Evolutionary conservation across 495 filamentous ascomycete species (phyloP).

Genomic region (Lasiosphaeria miniovina): DNA sequence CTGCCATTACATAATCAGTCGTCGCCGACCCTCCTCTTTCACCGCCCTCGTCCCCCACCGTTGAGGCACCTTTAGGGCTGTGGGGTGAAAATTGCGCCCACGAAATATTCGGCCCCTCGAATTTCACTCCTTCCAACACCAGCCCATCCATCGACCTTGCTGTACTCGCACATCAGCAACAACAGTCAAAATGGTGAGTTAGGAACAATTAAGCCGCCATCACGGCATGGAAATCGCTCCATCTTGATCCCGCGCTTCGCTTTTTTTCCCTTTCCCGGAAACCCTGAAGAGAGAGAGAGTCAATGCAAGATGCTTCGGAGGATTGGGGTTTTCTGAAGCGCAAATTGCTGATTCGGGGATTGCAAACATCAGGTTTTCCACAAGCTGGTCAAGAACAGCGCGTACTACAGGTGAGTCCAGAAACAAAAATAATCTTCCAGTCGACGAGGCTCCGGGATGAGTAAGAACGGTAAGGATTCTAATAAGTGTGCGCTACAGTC

Average conservation of each 20-base stretch:
- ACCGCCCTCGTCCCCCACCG: conserved; percentile 25
- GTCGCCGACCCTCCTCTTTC: conserved; percentile 18
- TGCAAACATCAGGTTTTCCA: conserved; percentile 71
- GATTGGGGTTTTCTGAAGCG: conserved; percentile 73
- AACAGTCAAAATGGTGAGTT: conserved; percentile 62
- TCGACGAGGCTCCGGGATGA: background rate
- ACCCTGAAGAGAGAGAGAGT: conserved; percentile 50
- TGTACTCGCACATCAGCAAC: conserved; percentile 33
- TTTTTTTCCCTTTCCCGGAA: background rate
- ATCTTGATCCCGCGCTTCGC: background rate
- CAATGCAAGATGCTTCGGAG: conserved; percentile 97
- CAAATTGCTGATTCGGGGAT: conserved; percentile 94
- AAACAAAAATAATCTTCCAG: background rate
- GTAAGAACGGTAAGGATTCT: conserved; percentile 7
- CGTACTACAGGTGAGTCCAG: conserved; percentile 86
- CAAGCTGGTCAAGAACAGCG: conserved; percentile 93
- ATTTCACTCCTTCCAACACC: conserved; percentile 27
- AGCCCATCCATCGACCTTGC: conserved; percentile 30
- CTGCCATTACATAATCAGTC: conserved; percentile 14
- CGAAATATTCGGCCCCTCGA: conserved; percentile 30
- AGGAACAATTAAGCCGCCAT: conserved; percentile 11
- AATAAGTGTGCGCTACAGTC: conserved; percentile 51
- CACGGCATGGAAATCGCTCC: background rate
- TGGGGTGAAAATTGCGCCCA: conserved; percentile 33
- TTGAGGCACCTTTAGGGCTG: conserved; percentile 31